phyloP scores from a whole-genome alignment of 73 alveolate genomes.

The Paramecium octaurelia region DNA sequence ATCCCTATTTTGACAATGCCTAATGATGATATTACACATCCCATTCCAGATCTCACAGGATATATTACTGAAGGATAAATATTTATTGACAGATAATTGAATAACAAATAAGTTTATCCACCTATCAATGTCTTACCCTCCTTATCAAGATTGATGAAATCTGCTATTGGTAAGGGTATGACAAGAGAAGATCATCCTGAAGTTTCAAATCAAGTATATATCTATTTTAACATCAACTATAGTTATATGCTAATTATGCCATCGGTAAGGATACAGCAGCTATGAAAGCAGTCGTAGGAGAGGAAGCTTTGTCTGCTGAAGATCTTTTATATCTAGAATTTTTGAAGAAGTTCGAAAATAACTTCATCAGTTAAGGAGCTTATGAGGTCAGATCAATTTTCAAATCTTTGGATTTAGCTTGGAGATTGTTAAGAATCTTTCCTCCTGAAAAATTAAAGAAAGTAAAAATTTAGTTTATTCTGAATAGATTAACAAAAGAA shows the following conservation, averaged over 20 bases:
- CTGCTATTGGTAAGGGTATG: conserved; percentile 99
- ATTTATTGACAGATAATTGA: conserved; percentile 97
- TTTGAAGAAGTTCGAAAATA: conserved; percentile 94
- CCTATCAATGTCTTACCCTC: conserved; percentile 99
- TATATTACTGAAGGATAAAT: conserved; percentile 98
- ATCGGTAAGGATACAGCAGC: conserved; percentile 99
- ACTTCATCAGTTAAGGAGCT: conserved; percentile 92
- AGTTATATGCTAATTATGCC: conserved; percentile 99
- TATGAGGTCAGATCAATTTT: conserved; percentile 93
- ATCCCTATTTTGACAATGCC: conserved; percentile 99
- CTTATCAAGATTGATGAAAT: conserved; percentile 98
- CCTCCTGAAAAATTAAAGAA: conserved; percentile 94
- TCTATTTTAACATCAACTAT: neutral
- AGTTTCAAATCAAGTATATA: conserved; percentile 84
- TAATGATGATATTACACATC: conserved; percentile 99
- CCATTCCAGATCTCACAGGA: conserved; percentile 99
- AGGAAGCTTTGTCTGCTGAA: conserved; percentile 97
- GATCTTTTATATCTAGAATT: conserved; percentile 91
- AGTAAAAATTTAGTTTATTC: neutral
- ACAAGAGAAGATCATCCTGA: conserved; percentile 99
- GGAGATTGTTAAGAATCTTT: conserved; percentile 96
- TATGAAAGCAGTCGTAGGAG: conserved; percentile 99
- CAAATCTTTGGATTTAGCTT: conserved; percentile 93
- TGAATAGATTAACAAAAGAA: conserved; percentile 70
- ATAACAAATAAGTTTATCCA: conserved; percentile 98